Base-by-base conservation (phyloP, 495 filamentous ascomycete species). In the Acidiella bohemica region DNA sequence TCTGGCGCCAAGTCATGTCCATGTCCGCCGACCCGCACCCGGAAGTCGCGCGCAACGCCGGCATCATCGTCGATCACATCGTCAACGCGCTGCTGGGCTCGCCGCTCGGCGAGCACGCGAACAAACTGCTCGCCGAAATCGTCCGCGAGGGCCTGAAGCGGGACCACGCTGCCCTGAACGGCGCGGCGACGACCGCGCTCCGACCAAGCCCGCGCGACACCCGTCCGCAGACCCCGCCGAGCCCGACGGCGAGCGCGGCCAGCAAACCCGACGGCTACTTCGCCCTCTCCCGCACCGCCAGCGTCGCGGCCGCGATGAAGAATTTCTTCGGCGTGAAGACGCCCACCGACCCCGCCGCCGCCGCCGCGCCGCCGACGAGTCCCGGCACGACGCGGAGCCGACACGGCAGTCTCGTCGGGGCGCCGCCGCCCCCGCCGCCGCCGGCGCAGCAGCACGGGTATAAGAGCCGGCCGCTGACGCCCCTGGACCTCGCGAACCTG, bases 1-100 rank as follows among this genome's bases (percentile, higher is more conserved):
- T 92, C 41, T 96, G 90, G 90, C 87, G 92, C 55, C 87, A 93
- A 41, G 66, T 93, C 32, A 67, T 95, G 24, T 79, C 87, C 30
- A 64, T 96, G 61, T 84, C 84, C 23, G 84, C 93, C 20, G 90
- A 96, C 49, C 88, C 90, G 17, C 86, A 94, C 55, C 90, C 90
- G 7, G 86, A 96, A 46, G 81, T 95, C 22, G 82, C 88, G 31
- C 73, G 80, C 49, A 77, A 85, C 57, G 90, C 85, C 5, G 72
- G 71, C 10, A 69, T 78, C 21, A 72, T 95, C 27, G 71, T 93
- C 18, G 90, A 96, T 54, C 81, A 80, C 49, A 72, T 96, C 29
- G 78, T 96, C 50, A 65, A 77, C 23, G 67, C 72, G 2, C 63
- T 96, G 13, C 54, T 94, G 4, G 68, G 82, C 19, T 94, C 88